Percentiles rank a stretch among this genome's conserved stretches.
These are phyloP conservation scores for Auriculariales sp. DNA, from an alignment of 768 basidiomycete genomes.

Conservation along the genomic window DNA sequence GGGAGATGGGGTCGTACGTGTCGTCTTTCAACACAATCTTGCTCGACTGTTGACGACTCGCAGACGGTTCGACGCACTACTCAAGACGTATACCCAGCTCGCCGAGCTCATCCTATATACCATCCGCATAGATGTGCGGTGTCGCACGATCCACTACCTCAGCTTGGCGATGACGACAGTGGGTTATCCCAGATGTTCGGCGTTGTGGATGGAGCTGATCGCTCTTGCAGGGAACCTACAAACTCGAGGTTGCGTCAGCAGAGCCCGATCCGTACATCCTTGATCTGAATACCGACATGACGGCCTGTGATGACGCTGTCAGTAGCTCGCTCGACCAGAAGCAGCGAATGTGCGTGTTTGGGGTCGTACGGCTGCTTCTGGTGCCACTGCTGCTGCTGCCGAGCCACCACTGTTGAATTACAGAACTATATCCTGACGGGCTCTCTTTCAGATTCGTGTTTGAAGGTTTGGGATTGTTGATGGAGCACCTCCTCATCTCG, in stretches of 20 bases:
- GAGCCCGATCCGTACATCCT: constrained; percentile 85
- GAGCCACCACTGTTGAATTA: too few relatives aligned
- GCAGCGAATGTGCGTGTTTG: constrained; percentile 47
- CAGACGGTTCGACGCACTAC: constrained; percentile 82
- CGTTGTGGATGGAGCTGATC: constrained; percentile 7
- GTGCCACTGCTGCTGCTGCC: too few relatives aligned
- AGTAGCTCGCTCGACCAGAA: constrained; percentile 43
- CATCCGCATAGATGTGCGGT: constrained; percentile 76
- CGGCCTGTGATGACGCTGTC: constrained; percentile 58
- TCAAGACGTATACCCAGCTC: constrained; percentile 83
- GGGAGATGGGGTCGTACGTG: constrained; percentile 78
- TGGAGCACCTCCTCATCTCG: constrained; percentile 69
- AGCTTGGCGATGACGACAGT: constrained; percentile 68
- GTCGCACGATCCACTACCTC: constrained; percentile 68
- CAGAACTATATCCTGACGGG: constrained; percentile 5
- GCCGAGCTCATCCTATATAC: constrained; percentile 77
- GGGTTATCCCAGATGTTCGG: constrained; percentile 12
- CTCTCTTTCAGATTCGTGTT: constrained; percentile 61
- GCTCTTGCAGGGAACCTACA: constrained; percentile 60
- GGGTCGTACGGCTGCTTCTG: neutral
- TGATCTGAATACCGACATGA: constrained; percentile 72
- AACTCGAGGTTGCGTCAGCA: constrained; percentile 64
- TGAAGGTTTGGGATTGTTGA: constrained; percentile 67
- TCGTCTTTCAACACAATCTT: too few relatives aligned
- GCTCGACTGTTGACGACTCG: constrained; percentile 1